Evolutionary conservation across 176 grass and related monocot species (phyloP).

Genomic region (Zea luxurians): DNA sequence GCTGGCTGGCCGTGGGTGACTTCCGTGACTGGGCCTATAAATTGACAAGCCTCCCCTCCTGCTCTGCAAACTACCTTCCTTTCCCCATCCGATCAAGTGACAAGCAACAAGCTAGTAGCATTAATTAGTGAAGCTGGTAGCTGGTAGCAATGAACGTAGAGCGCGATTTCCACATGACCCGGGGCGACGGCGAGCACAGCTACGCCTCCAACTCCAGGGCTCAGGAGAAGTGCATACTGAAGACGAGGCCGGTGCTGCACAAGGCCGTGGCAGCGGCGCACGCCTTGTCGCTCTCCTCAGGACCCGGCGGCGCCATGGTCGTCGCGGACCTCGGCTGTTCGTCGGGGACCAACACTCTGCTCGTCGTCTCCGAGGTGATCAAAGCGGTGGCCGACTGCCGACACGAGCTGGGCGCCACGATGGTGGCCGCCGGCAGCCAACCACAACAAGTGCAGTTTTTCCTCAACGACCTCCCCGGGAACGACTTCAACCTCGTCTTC

Average conservation of each 20-base stretch:
- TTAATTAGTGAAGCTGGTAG: slow-evolving; percentile 33
- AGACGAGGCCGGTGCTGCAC: slow-evolving; percentile 41
- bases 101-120: too few relatives aligned
- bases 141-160: too few relatives aligned
- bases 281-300: slow-evolving; percentile 6
- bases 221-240: slow-evolving; percentile 44
- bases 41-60: background rate
- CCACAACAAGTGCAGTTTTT: slow-evolving; percentile 51
- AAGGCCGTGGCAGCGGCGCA: slow-evolving; percentile 28
- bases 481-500: slow-evolving; percentile 68
- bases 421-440: background rate
- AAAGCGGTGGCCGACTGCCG: slow-evolving; percentile 7
- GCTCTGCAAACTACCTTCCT: background rate
- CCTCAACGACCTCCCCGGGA: slow-evolving; percentile 64
- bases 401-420: background rate
- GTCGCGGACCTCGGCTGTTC: slow-evolving; percentile 64
- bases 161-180: too few relatives aligned
- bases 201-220: slow-evolving; percentile 38
- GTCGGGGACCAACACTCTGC: slow-evolving; percentile 57
- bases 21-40: background rate
- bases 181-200: too few relatives aligned
- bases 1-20: too few relatives aligned
- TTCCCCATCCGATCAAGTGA: too few relatives aligned
- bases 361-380: slow-evolving; percentile 50
- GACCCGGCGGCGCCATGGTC: slow-evolving; percentile 16